A percentile compares a stretch with the other conserved stretches of the same genome.
Conservation (phyloP, 306 rosid genomes). For the Trifolium repens region DNA sequence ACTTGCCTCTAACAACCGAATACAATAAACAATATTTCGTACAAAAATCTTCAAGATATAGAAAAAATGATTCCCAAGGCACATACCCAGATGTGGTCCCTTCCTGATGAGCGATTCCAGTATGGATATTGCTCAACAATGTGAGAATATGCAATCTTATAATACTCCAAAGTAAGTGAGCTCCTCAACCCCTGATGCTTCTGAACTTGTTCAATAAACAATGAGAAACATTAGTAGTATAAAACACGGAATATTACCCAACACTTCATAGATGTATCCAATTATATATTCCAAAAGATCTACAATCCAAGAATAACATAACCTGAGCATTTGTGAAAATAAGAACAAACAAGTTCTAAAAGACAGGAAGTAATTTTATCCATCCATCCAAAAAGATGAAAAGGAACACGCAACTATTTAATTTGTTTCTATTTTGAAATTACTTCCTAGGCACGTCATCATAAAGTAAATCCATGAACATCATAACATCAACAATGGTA, state of each 20-base stretch:
- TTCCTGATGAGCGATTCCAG: constrained; percentile 94
- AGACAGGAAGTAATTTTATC: constrained; percentile 5
- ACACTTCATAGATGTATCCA: background rate
- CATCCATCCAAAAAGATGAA: constrained; percentile 30
- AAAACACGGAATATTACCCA: constrained; percentile 27
- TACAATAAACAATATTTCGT: constrained; percentile 28
- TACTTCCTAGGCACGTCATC: background rate
- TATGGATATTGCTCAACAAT: constrained; percentile 73
- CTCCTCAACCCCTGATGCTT: constrained; percentile 90
- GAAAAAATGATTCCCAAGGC: constrained; percentile 33
- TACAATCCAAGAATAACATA: constrained; percentile 24
- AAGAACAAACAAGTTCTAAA: constrained; percentile 19
- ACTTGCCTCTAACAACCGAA: constrained; percentile 21
- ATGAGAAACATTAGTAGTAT: constrained; percentile 32
- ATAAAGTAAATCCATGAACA: constrained; percentile 32
- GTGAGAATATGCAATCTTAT: constrained; percentile 74
- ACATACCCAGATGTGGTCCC: constrained; percentile 96
- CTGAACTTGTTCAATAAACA: constrained; percentile 52
- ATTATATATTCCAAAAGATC: constrained; percentile 24
- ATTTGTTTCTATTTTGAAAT: constrained; percentile 23
- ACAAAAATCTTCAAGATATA: constrained; percentile 7
- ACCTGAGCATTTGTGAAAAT: constrained; percentile 20
- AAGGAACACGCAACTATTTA: constrained; percentile 32
- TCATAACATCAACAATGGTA: constrained; percentile 23
- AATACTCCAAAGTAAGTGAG: constrained; percentile 85